These are phyloP conservation scores for Plantago elongata DNA, from an alignment of 257 asterid genomes.

Conservation along the genomic window DNA sequence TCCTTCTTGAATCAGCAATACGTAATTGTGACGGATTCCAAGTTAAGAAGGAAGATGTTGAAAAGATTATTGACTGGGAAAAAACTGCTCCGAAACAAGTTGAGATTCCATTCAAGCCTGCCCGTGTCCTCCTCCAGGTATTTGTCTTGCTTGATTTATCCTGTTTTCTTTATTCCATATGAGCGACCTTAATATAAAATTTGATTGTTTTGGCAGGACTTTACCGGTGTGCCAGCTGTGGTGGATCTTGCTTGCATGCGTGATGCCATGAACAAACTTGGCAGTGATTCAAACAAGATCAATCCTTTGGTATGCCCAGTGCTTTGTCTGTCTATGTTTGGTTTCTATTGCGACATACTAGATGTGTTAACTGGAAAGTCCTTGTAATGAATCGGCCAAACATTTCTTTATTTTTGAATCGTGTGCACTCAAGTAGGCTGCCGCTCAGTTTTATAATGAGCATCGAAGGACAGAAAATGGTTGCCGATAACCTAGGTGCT, in stretches of 20 bases:
- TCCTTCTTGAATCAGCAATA: slow-evolving; percentile 89
- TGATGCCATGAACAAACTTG: slow-evolving; percentile 93
- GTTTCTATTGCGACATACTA: not conserved
- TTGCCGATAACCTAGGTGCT: too few relatives aligned
- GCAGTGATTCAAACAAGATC: slow-evolving; percentile 92
- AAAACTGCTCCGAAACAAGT: slow-evolving; percentile 76
- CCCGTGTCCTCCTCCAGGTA: slow-evolving; percentile 95
- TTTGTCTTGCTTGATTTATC: slow-evolving; percentile 16
- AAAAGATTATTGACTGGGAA: slow-evolving; percentile 92
- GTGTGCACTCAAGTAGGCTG: too few relatives aligned
- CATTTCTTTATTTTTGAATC: too few relatives aligned
- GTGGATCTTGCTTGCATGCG: slow-evolving; percentile 98
- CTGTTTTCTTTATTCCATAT: not conserved
- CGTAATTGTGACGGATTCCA: slow-evolving; percentile 96
- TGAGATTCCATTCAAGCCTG: slow-evolving; percentile 97
- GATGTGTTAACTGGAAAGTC: too few relatives aligned
- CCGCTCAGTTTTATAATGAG: too few relatives aligned
- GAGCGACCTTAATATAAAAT: slow-evolving; percentile 20
- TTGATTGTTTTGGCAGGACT: slow-evolving; percentile 52
- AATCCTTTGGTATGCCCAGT: slow-evolving; percentile 72
- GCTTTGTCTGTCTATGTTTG: slow-evolving; percentile 8
- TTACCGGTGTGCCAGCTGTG: slow-evolving; percentile 94
- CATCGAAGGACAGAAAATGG: too few relatives aligned
- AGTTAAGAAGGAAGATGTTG: slow-evolving; percentile 84
- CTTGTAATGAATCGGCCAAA: too few relatives aligned